Percentiles rank a stretch among this genome's conserved stretches.
Evolutionary conservation across 495 filamentous ascomycete genomes (phyloP).

Genomic region (Sabuloglossum arenarium): DNA sequence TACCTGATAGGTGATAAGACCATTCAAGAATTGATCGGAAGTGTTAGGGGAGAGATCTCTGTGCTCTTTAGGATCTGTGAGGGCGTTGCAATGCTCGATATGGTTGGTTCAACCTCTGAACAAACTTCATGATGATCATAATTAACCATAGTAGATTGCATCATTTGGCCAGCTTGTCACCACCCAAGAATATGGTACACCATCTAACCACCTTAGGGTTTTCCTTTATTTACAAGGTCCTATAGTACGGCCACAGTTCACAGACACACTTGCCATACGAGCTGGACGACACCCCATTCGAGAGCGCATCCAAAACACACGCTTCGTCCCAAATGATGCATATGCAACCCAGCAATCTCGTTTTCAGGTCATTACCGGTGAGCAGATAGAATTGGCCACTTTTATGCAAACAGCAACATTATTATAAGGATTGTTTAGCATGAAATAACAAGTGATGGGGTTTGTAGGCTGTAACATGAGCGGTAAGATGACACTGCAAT

Average conservation of each 20-base stretch:
- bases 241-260: conserved; percentile 49
- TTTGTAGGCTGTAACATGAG: conserved; percentile 78
- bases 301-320: conserved; percentile 43
- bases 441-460: not conserved
- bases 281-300: conserved; percentile 64
- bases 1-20: conserved; percentile 27
- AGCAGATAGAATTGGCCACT: not conserved
- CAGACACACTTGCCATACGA: conserved; percentile 57
- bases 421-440: not conserved
- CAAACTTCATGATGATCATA: not conserved
- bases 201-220: not conserved
- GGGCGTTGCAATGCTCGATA: conserved; percentile 74
- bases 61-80: conserved; percentile 62
- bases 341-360: conserved; percentile 57
- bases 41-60: conserved; percentile 44
- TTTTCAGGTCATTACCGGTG: conserved; percentile 67
- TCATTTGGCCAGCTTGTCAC: conserved; percentile 65
- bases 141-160: conserved; percentile 17
- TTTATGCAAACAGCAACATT: not conserved
- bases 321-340: conserved; percentile 74
- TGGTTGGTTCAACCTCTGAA: conserved; percentile 27
- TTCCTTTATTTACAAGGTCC: conserved; percentile 5
- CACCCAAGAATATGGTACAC: conserved; percentile 40
- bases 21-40: conserved; percentile 45
- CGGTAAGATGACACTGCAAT: conserved; percentile 38